Evolutionary conservation across 2,329 filamentous ascomycete genomes (phyloP), one percentile per base, ranked within the genome.

Genomic region (Talaromyces funiculosus): DNA sequence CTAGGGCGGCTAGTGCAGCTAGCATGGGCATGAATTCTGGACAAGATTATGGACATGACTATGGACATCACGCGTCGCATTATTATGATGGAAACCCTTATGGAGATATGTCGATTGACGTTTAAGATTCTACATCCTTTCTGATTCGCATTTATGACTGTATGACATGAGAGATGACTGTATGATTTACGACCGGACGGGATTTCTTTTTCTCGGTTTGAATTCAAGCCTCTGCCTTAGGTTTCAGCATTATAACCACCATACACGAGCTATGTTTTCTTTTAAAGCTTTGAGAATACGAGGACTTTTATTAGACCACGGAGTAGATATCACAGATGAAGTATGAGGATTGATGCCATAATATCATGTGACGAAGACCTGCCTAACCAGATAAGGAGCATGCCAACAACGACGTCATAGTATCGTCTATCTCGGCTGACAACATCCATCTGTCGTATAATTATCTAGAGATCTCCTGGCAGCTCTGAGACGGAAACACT

Each of bases 311-410:
- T 33, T 33, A 33, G n/a, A n/a, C n/a, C n/a, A n/a, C n/a, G n/a
- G n/a, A n/a, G n/a, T n/a, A n/a, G n/a, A n/a, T n/a, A n/a, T n/a
- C n/a, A n/a, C n/a, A n/a, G n/a, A n/a, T n/a, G n/a, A n/a, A n/a
- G n/a, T n/a, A n/a, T n/a, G n/a, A n/a, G n/a, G n/a, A n/a, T n/a
- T n/a, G n/a, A n/a, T n/a, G n/a, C n/a, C n/a, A n/a, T n/a, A n/a
- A n/a, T n/a, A 29, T 56, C 61, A 62, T 53, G 61, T 62, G 61
- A 49, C 57, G 61, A n/a, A n/a, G n/a, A n/a, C n/a, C n/a, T n/a
- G n/a, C n/a, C n/a, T n/a, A n/a, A 62, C 60, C 57, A 62, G 61
- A 62, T 62, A 62, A 61, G 42, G 47, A n/a, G 10, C 20, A 24
- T 54, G 6, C 43, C 29, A 43, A 18, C 43, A 37, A 24, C 47